Conservation (phyloP, 1,139 yeast genomes). For the Sugiyamaella xylanicola region DNA sequence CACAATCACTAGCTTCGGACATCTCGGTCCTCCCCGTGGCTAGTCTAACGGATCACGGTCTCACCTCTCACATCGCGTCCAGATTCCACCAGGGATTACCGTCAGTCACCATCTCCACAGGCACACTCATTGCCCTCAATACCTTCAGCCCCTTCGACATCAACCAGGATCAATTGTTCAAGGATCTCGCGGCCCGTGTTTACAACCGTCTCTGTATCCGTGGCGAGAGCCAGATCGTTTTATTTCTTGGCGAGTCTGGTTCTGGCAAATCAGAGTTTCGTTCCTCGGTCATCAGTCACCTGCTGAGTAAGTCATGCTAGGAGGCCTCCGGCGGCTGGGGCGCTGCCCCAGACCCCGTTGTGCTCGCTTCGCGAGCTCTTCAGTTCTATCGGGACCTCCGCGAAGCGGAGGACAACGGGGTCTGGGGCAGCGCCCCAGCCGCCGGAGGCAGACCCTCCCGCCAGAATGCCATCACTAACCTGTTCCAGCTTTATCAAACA, state of each 20-base stretch:
- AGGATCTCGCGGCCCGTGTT: constrained; percentile 45
- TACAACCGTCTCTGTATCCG: constrained; percentile 44
- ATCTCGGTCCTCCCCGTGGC: constrained; percentile 43
- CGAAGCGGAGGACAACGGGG: background rate
- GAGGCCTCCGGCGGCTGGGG: constrained; percentile 3
- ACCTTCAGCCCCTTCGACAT: constrained; percentile 44
- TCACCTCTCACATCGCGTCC: constrained; percentile 49
- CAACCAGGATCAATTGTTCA: constrained; percentile 45
- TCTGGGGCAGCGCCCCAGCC: constrained; percentile 5
- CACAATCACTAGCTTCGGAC: constrained; percentile 42
- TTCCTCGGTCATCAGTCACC: constrained; percentile 37
- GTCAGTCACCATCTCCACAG: constrained; percentile 44
- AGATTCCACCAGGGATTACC: constrained; percentile 48
- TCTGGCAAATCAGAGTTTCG: constrained; percentile 47
- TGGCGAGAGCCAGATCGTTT: constrained; percentile 45
- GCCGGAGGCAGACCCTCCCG: constrained; percentile 3
- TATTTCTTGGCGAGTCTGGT: constrained; percentile 47
- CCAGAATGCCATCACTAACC: background rate
- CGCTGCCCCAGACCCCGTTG: constrained; percentile 1
- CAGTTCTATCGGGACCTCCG: too few species aligned
- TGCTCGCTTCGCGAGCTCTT: background rate
- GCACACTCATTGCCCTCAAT: constrained; percentile 45
- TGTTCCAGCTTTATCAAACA: constrained; percentile 40
- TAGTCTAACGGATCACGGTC: constrained; percentile 44
- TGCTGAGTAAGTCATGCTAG: constrained; percentile 39